phyloP scores from a whole-genome alignment of 805 yeast species.

The Ogataea minuta region DNA sequence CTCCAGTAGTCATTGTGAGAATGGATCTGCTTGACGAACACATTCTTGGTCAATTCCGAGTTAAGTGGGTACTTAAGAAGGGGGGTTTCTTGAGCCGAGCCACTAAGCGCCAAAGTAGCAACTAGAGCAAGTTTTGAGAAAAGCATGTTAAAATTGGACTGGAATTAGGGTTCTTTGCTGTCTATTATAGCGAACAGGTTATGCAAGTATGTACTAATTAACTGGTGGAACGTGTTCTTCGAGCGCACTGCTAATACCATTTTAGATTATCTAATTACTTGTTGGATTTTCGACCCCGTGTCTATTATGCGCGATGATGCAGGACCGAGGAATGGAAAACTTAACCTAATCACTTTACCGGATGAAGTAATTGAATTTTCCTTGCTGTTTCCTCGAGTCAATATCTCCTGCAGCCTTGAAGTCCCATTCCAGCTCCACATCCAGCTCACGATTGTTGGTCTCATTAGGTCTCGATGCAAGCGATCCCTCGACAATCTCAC shows the following conservation, averaged over 20 bases:
- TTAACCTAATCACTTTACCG: slow-evolving; percentile 42
- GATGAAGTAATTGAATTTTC: slow-evolving; percentile 67
- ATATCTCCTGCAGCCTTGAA: slow-evolving; percentile 39
- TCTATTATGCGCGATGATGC: too few relatives aligned
- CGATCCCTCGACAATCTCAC: slow-evolving; percentile 71
- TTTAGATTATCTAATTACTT: background rate
- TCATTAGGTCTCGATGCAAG: slow-evolving; percentile 75
- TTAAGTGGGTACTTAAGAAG: slow-evolving; percentile 8
- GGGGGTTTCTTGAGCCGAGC: background rate
- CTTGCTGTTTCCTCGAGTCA: slow-evolving; percentile 50
- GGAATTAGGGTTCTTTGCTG: too few relatives aligned
- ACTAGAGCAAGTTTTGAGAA: background rate
- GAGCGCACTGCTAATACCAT: background rate
- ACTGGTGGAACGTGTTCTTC: background rate
- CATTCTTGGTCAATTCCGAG: slow-evolving; percentile 26
- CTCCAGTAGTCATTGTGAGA: slow-evolving; percentile 63
- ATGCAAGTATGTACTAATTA: too few relatives aligned
- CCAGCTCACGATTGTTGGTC: slow-evolving; percentile 84
- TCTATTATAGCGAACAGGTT: background rate
- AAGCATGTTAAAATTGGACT: background rate
- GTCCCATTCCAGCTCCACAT: slow-evolving; percentile 67
- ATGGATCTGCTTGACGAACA: slow-evolving; percentile 38
- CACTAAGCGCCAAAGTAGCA: background rate
- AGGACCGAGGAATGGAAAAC: too few relatives aligned
- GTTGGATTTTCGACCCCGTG: background rate